Base-by-base conservation (phyloP, 495 filamentous ascomycete genomes). In the Acidomyces sp. region DNA sequence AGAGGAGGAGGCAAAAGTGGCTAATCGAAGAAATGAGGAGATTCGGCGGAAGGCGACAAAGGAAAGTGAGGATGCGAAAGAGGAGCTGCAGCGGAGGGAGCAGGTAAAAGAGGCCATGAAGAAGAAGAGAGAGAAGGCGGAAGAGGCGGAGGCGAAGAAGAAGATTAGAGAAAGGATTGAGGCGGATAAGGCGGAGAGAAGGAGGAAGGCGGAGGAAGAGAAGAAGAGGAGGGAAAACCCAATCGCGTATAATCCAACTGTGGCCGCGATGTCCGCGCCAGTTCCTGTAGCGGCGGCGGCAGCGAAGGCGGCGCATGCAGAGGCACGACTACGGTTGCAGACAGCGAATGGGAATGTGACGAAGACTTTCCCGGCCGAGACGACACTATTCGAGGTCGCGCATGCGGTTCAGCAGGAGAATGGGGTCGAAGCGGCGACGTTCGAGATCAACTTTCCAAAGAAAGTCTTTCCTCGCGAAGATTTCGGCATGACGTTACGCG, bases 371-470 rank as follows among this genome's bases (percentile, higher is more conserved):
- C 74, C 83, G 0, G 85, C 77, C 4, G 80, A 83, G 15, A 92
- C 82, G 6, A 99, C 92, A 0, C 66, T 99, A 12, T 93, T 94
- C 53, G 92, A 99, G 61, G 85, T 99, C 21, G 85, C 80, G 6
- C 72, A 80, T 37, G 67, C 75, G 43, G 55, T 96, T 24, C 68
- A 71, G 53, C 47, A 71, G 43, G 77, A 86, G 41, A 72, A 68
- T 40, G 75, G 70, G 3, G 47, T 74, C 11, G 63, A 76, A 17
- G 79, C 90, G 13, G 67, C 63, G 25, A 84, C 73, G 45, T 93
- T 99, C 56, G 72, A 76, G 4, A 80, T 78, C 56, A 94, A 74
- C 19, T 96, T 87, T 55, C 90, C 90, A 4, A 75, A 69, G 55
- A 96, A 96, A 64, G 69, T 77, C 0, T 99, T 78, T 46, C 71